Conservation (phyloP, 768 basidiomycete species). For the Tylopilus felleus region DNA sequence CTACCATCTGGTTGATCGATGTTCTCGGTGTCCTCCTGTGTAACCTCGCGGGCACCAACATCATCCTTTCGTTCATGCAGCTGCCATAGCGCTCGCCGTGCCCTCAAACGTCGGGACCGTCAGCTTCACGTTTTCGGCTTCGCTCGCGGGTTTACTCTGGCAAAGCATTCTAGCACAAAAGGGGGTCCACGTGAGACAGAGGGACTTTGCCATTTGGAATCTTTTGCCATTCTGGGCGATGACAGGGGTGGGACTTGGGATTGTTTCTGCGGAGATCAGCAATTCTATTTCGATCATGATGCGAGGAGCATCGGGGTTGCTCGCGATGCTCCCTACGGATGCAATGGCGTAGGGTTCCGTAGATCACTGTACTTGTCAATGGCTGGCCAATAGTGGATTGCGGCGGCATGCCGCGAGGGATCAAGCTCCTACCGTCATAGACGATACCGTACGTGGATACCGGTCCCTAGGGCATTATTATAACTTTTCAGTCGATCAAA, state of each 20-base stretch:
- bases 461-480: too few species aligned
- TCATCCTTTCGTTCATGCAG: constrained; percentile 42
- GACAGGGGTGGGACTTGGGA: too few species aligned
- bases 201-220: constrained; percentile 72
- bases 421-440: too few species aligned
- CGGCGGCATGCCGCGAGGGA: too few species aligned
- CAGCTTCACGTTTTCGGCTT: constrained; percentile 84
- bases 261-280: constrained; percentile 61
- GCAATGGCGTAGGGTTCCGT: background rate
- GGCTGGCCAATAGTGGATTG: background rate
- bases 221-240: constrained; percentile 49
- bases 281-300: constrained; percentile 36
- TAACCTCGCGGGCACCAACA: constrained; percentile 85
- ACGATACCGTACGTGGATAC: too few species aligned
- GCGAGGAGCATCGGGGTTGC: too few species aligned
- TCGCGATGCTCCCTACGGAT: background rate
- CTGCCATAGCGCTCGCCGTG: constrained; percentile 73
- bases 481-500: too few species aligned
- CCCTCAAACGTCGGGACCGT: constrained; percentile 90
- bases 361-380: background rate
- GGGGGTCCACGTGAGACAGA: constrained; percentile 54
- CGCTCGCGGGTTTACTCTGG: constrained; percentile 89
- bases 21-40: constrained; percentile 72
- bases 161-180: constrained; percentile 62
- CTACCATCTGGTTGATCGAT: constrained; percentile 64